Percentiles rank a stretch among this genome's conserved stretches.
Evolutionary conservation across 2,329 filamentous ascomycete species (phyloP).

Genomic region (Pezicula rhizophila): DNA sequence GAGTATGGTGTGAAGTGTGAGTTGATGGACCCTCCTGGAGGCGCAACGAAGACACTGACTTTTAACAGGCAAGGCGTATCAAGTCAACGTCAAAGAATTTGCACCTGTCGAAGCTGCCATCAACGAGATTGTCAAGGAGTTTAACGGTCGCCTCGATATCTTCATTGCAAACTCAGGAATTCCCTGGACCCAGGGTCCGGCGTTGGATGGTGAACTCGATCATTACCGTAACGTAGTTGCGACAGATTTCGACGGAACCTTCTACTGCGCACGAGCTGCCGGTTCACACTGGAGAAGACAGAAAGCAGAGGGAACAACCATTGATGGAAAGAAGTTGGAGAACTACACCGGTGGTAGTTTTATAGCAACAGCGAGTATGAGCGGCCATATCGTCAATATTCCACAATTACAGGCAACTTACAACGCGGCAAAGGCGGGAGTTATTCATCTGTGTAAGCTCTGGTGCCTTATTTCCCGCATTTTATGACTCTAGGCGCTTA

Average conservation of each 20-base stretch:
- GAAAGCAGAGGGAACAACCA: slow-evolving; percentile 58
- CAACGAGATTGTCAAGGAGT: slow-evolving; percentile 52
- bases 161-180: slow-evolving; percentile 78
- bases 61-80: slow-evolving; percentile 49
- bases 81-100: slow-evolving; percentile 51
- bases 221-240: slow-evolving; percentile 62
- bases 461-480: slow-evolving; percentile 8
- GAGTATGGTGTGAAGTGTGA: slow-evolving; percentile 63
- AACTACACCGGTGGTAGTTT: slow-evolving; percentile 62
- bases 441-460: slow-evolving; percentile 50
- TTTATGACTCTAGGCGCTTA: neutral
- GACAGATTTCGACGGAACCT: slow-evolving; percentile 71
- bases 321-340: slow-evolving; percentile 55
- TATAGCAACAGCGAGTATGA: slow-evolving; percentile 74
- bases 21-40: slow-evolving; percentile 21
- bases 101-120: slow-evolving; percentile 43
- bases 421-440: slow-evolving; percentile 65
- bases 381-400: slow-evolving; percentile 70
- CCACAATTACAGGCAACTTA: slow-evolving; percentile 71
- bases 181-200: slow-evolving; percentile 62
- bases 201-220: slow-evolving; percentile 58
- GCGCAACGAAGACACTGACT: slow-evolving; percentile 6
- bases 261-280: slow-evolving; percentile 69
- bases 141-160: slow-evolving; percentile 69
- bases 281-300: slow-evolving; percentile 66